Evolutionary conservation across 441 rosid species (phyloP).

Genomic region (Cnidoscolus chayamansa): DNA sequence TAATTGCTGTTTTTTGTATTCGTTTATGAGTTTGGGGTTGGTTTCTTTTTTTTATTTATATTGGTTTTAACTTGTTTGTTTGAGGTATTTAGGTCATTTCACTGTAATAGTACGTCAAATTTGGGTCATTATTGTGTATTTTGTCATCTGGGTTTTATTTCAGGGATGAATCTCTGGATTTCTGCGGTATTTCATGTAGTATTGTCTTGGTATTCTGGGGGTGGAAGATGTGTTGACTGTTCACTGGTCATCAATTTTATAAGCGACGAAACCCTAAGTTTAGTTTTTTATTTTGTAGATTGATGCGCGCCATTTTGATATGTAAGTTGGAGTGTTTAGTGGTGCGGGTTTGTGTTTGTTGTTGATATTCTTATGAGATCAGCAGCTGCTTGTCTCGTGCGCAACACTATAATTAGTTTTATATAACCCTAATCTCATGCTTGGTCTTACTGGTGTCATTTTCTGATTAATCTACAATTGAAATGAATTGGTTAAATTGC

Average conservation of each 20-base stretch:
- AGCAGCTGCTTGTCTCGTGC: conserved; percentile 13
- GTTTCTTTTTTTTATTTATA: conserved; percentile 26
- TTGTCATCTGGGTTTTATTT: conserved; percentile 39
- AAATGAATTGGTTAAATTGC: conserved; percentile 20
- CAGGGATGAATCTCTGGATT: conserved; percentile 35
- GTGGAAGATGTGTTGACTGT: conserved; percentile 28
- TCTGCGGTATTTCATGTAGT: conserved; percentile 34
- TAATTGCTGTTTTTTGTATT: conserved; percentile 18
- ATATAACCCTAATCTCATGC: conserved; percentile 52
- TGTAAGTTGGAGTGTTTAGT: conserved; percentile 19
- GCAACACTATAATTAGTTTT: conserved; percentile 13
- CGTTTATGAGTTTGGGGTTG: conserved; percentile 15
- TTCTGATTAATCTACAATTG: conserved; percentile 29
- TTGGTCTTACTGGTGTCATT: conserved; percentile 22
- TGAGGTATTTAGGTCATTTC: conserved; percentile 48
- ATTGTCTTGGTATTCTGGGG: conserved; percentile 28
- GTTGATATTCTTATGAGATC: conserved; percentile 24
- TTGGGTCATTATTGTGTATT: conserved; percentile 24
- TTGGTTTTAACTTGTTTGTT: conserved; percentile 25
- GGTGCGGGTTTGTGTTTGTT: conserved; percentile 28
- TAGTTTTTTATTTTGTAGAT: conserved; percentile 27
- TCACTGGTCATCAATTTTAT: conserved; percentile 36
- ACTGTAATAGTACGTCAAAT: conserved; percentile 56
- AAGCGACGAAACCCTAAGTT: conserved; percentile 44
- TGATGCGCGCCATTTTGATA: conserved; percentile 17